Base-by-base conservation (phyloP, 1,284 basidiomycete species). In the Acaromyces ingoldii region DNA sequence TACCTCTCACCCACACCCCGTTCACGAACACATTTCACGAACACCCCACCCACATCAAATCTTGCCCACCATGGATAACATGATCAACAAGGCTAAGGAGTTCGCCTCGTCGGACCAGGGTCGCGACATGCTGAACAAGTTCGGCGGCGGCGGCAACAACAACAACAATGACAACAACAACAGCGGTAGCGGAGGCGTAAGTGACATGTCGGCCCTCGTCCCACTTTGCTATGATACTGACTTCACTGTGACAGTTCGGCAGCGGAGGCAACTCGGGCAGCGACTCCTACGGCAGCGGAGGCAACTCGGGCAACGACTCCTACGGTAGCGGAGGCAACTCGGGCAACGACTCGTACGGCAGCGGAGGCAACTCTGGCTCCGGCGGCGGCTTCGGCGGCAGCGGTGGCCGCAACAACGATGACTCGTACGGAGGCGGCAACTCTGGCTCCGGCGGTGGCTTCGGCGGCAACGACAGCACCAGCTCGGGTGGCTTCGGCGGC, bases 11-110 rank as follows among this genome's bases (percentile, higher is more conserved):
- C n/a, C n/a, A n/a, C n/a, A n/a, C n/a, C n/a, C n/a, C n/a, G n/a
- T n/a, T n/a, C n/a, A n/a, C n/a, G n/a, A n/a, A n/a, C n/a, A n/a
- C n/a, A n/a, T n/a, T n/a, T n/a, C n/a, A n/a, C n/a, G n/a, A n/a
- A n/a, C n/a, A n/a, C n/a, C n/a, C n/a, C n/a, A n/a, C n/a, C n/a
- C n/a, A n/a, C n/a, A n/a, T n/a, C n/a, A n/a, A n/a, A n/a, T n/a
- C n/a, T n/a, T n/a, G n/a, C n/a, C n/a, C 59, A 63, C n/a, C 17
- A 67, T 67, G 65, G 62, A 65, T 30, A 47, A 50, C 24, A 60
- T 67, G 55, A 56, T 67, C 51, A 65, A 67, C 60, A 60, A 67
- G 56, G 65, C 63, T 25, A 65, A 65, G 57, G 58, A 67, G 50
- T 67, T 65, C 42, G 63, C 63, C 43, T 37, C 24, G 50, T 57